Base-by-base conservation (phyloP, 805 yeast genomes). In the Saturnispora sanitii region DNA sequence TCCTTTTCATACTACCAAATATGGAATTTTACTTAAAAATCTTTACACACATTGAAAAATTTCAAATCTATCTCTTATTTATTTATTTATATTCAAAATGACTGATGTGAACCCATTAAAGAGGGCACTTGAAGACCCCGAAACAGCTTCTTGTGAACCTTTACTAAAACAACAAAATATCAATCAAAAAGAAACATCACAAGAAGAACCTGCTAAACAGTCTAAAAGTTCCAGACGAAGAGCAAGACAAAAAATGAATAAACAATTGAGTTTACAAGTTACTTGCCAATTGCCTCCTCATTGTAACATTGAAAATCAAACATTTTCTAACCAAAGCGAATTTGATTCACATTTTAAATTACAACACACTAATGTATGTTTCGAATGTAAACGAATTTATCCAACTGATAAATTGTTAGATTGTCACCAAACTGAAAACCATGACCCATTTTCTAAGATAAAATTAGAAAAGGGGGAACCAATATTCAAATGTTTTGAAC, bases 381-480 rank as follows among this genome's bases (percentile, higher is more conserved):
- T 46, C 0, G 57, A 54, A 28, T 71, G 77, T 46, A 45, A 49
- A 8, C 56, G 50, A 32, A 57, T 52, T 44, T 69, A 75, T 42
- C 77, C 78, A 0, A 60, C 64, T n/a, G 58, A 62, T 9, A 50
- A 44, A 30, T 47, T 68, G 6, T 55, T 76, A 17, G 62, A 65
- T 4, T 48, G 75, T 13, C 82, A 76, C 47, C 62, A 75, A 1
- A 61, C 64, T 20, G 82, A 76, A 46, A 57, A 60, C 42, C 82
- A 77, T 48, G 70, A 73, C 50, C 73, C 79, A 3, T 67, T 75
- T 33, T 49, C 56, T 4, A 45, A 46, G 17, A 60, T 66, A 3
- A 49, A 55, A 35, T 51, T 55, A 35, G 68, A 64, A 21, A 47
- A 55, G 9, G 75, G 75, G 0, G 66, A 58, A 12, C 40, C 44